These are phyloP conservation scores for Euphrasia arctica DNA, from an alignment of 305 asterid species.

Conservation along the genomic window DNA sequence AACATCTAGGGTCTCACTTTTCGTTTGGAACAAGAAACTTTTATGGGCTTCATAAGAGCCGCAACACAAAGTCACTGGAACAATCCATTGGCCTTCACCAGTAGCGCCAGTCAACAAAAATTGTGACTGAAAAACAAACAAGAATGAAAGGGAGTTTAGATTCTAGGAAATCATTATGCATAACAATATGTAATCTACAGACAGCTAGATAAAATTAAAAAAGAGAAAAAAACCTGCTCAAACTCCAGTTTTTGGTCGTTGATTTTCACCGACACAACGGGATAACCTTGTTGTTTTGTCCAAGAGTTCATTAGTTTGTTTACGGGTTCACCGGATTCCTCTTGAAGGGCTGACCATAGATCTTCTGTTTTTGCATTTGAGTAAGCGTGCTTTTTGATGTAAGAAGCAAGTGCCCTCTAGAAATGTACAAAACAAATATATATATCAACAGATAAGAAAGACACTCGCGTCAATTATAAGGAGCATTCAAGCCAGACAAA, in stretches of 20 bases:
- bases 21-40: constrained; percentile 72
- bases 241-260: constrained; percentile 69
- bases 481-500: too few relatives aligned
- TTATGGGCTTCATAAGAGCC: constrained; percentile 71
- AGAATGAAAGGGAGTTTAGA: constrained; percentile 28
- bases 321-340: constrained; percentile 96
- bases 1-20: constrained; percentile 57
- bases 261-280: constrained; percentile 80
- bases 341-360: constrained; percentile 91
- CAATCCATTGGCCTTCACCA: constrained; percentile 95
- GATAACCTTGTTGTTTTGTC: constrained; percentile 96
- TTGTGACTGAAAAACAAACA: constrained; percentile 57
- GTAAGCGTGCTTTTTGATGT: constrained; percentile 79
- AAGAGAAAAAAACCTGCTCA: constrained; percentile 69
- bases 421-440: too few relatives aligned
- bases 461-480: neutral
- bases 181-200: too few relatives aligned
- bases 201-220: constrained; percentile 11
- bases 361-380: constrained; percentile 96
- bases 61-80: constrained; percentile 79
- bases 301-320: constrained; percentile 87
- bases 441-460: too few relatives aligned
- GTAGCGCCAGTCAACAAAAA: constrained; percentile 79
- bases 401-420: constrained; percentile 89
- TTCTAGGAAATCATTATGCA: neutral